A percentile compares a stretch with the other conserved stretches of the same genome.
Conservation (phyloP, 768 basidiomycete species). For the Aureoboletus auriporus region DNA sequence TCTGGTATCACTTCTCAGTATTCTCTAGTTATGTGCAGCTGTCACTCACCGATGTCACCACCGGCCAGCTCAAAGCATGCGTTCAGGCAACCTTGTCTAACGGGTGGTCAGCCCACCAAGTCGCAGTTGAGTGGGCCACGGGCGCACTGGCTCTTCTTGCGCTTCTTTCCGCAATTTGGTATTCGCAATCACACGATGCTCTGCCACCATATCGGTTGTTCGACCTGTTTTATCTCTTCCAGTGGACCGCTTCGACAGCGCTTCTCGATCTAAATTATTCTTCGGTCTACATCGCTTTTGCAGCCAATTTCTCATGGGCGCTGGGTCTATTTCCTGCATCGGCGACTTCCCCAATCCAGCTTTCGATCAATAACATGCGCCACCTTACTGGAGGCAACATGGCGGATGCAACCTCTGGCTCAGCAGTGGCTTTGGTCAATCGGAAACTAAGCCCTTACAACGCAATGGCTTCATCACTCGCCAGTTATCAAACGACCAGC, state of each 20-base stretch:
- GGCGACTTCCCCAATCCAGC: conserved; percentile 57
- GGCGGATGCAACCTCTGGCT: conserved; percentile 52
- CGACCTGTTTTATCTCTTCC: conserved; percentile 79
- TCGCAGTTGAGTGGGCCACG: conserved; percentile 74
- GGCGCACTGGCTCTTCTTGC: conserved; percentile 64
- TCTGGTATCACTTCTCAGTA: conserved; percentile 2
- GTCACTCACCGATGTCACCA: conserved; percentile 61
- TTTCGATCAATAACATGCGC: conserved; percentile 79
- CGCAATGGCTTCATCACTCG: conserved; percentile 8
- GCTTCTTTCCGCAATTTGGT: conserved; percentile 48
- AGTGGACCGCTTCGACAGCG: conserved; percentile 75
- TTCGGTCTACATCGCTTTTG: conserved; percentile 72
- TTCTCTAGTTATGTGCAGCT: conserved; percentile 60
- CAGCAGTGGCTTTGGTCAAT: conserved; percentile 74
- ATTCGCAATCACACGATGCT: conserved; percentile 52
- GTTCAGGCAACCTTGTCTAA: conserved; percentile 91
- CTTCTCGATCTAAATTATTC: conserved; percentile 88
- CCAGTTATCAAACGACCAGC: background rate
- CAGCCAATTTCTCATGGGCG: conserved; percentile 88
- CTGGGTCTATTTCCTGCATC: conserved; percentile 66
- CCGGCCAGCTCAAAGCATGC: conserved; percentile 78
- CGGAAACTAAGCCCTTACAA: conserved; percentile 82
- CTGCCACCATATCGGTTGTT: conserved; percentile 74
- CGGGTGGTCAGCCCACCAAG: conserved; percentile 77
- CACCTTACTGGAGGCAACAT: conserved; percentile 76